phyloP scores from a whole-genome alignment of 805 yeast species.

The Wickerhamomyces kurtzmanii region DNA sequence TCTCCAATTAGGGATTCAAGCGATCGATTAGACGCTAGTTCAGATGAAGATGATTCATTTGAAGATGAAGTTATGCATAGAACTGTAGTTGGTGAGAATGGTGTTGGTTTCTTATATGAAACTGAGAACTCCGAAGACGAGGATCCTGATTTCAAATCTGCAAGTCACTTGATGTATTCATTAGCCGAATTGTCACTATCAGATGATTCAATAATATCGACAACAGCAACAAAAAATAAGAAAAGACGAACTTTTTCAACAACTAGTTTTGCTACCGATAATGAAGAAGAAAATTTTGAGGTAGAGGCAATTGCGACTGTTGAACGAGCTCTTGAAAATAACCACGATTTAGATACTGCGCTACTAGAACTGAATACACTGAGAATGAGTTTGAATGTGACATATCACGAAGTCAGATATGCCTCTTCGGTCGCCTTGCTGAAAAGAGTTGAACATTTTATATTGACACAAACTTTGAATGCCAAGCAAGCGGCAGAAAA shows the following conservation, averaged over 20 bases:
- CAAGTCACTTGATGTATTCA: constrained; percentile 31
- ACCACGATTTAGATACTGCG: constrained; percentile 92
- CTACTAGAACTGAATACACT: constrained; percentile 85
- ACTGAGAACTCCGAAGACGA: constrained; percentile 23
- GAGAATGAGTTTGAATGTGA: constrained; percentile 95
- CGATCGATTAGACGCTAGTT: constrained; percentile 20
- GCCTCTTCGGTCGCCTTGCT: constrained; percentile 74
- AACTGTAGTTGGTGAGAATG: constrained; percentile 24
- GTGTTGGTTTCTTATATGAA: constrained; percentile 25
- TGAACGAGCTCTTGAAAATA: constrained; percentile 82
- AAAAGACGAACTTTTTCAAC: constrained; percentile 33
- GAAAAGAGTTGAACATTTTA: constrained; percentile 59
- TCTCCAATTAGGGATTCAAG: constrained; percentile 27
- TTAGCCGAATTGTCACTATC: constrained; percentile 38
- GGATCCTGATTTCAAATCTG: constrained; percentile 15
- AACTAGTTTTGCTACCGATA: constrained; percentile 35
- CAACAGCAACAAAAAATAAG: constrained; percentile 24
- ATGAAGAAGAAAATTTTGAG: constrained; percentile 66
- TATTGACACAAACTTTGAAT: constrained; percentile 67
- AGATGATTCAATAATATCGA: constrained; percentile 49
- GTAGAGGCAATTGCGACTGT: constrained; percentile 92
- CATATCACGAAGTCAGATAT: constrained; percentile 83
- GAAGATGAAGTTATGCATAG: constrained; percentile 10
- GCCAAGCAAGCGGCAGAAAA: constrained; percentile 69
- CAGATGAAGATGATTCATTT: constrained; percentile 16